These are phyloP conservation scores for Candida silvatica DNA, from an alignment of 805 yeast genomes.

Conservation along the genomic window DNA sequence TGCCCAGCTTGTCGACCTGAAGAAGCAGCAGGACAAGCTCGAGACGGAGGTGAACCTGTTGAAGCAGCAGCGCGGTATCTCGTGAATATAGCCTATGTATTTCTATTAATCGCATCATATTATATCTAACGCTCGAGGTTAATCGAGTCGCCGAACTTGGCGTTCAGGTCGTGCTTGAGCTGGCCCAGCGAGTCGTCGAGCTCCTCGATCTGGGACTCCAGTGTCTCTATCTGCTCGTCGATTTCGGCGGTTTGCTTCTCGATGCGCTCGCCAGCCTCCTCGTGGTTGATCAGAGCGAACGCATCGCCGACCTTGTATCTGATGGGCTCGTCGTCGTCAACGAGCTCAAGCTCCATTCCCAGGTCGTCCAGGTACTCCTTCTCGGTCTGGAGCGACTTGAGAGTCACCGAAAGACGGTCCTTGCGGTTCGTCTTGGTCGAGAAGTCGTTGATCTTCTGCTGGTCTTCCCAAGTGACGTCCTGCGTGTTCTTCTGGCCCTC, in stretches of 20 bases:
- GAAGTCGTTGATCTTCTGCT: constrained; percentile 80
- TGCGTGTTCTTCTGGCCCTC: constrained; percentile 45
- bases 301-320: constrained; percentile 78
- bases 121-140: constrained; percentile 58
- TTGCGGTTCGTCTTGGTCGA: constrained; percentile 72
- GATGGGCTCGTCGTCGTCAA: constrained; percentile 66
- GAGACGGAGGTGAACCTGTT: constrained; percentile 63
- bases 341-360: constrained; percentile 72
- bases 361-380: constrained; percentile 87
- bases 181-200: constrained; percentile 46
- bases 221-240: constrained; percentile 36
- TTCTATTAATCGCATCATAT: background rate
- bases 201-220: constrained; percentile 39
- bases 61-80: constrained; percentile 24
- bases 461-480: constrained; percentile 78
- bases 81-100: constrained; percentile 3
- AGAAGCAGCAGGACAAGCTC: constrained; percentile 79
- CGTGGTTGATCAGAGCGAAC: constrained; percentile 62
- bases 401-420: constrained; percentile 43
- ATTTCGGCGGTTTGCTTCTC: constrained; percentile 53
- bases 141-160: constrained; percentile 83
- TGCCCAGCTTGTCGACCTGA: constrained; percentile 68
- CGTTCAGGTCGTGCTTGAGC: constrained; percentile 70
- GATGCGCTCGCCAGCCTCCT: constrained; percentile 57
- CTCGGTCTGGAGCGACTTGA: constrained; percentile 48